Evolutionary conservation across 345 rosid species (phyloP), one percentile per base, ranked within the genome.

Genomic region (Psidium friedrichsthalianum): DNA sequence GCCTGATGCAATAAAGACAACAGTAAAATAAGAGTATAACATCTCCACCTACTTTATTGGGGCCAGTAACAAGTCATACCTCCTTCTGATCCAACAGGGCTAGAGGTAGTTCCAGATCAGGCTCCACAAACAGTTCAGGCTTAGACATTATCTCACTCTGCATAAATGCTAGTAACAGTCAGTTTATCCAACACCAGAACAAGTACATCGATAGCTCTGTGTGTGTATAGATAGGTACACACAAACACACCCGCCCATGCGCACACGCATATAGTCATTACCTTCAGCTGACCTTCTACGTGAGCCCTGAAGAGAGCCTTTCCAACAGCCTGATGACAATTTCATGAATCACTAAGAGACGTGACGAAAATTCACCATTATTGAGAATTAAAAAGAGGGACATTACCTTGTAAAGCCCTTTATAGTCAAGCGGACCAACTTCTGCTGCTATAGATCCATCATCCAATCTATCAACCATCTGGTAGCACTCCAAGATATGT

Each of bases 261-360:
- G 24, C 78, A 55, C 54, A 76, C 3, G 6, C 40, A 9, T 22
- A 69, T 56, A 57, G 61, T 87, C 42, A 40, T 87, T 88, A 96
- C 99, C 99, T 96, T 96, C 84, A 96, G 95, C 90, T 93, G 98
- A 57, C 99, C 99, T 92, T 96, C 98, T 40, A 95, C 98, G 87
- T 96, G 99, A 82, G 99, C 99, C 89, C 98, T 93, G 90, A 96
- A 96, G 82, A 95, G 94, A 88, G 99, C 99, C 91, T 93, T 96
- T 83, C 94, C 98, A 87, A 96, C 99, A 86, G 98, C 98, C 99
- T 95, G 93, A 86, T 89, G 89, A 86, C 54, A 78, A 85, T 83
- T 57, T 74, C 51, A 74, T 85, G 59, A 87, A 87, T 87, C 84
- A 86, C 29, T 82, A 80, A 14, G 78, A 32, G 47, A 80, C 27